Conservation (phyloP, 2,329 filamentous ascomycete genomes). For the Hymenoscyphus repandus region DNA sequence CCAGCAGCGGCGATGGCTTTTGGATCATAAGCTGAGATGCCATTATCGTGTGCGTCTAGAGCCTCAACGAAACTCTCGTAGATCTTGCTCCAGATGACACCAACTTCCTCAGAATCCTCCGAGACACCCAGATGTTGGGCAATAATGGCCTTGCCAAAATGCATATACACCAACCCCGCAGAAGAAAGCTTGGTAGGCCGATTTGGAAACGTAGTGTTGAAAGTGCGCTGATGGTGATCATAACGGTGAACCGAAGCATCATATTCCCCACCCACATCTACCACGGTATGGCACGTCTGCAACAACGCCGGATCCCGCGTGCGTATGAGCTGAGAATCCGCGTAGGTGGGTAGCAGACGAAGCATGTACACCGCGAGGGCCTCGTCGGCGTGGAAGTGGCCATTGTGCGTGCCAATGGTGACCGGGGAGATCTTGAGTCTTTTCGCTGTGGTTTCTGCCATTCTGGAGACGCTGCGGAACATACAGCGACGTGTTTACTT, state of each 20-base stretch:
- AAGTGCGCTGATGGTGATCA: slow-evolving; percentile 96
- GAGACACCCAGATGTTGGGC: slow-evolving; percentile 57
- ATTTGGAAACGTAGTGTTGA: slow-evolving; percentile 77
- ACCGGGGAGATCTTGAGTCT: slow-evolving; percentile 69
- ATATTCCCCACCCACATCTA: slow-evolving; percentile 97
- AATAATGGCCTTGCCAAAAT: slow-evolving; percentile 85
- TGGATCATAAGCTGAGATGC: slow-evolving; percentile 77
- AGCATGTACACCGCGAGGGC: slow-evolving; percentile 96
- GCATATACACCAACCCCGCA: slow-evolving; percentile 90
- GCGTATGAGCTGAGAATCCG: slow-evolving; percentile 68
- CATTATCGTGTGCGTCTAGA: slow-evolving; percentile 96
- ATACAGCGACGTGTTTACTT: slow-evolving; percentile 29
- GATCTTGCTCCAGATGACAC: slow-evolving; percentile 77
- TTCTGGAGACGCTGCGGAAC: slow-evolving; percentile 45
- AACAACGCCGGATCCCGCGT: slow-evolving; percentile 80
- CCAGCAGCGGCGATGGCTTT: slow-evolving; percentile 62
- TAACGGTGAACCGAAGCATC: slow-evolving; percentile 71
- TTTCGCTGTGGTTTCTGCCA: slow-evolving; percentile 71
- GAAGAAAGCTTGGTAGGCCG: slow-evolving; percentile 86
- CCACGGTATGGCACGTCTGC: slow-evolving; percentile 83
- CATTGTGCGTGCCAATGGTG: slow-evolving; percentile 81
- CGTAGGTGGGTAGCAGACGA: slow-evolving; percentile 78
- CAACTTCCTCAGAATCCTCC: slow-evolving; percentile 61
- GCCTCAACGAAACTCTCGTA: slow-evolving; percentile 94
- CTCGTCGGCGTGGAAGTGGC: slow-evolving; percentile 98